Evolutionary conservation across 2,329 filamentous ascomycete genomes (phyloP).

Genomic region (Diaporthe vaccinii): DNA sequence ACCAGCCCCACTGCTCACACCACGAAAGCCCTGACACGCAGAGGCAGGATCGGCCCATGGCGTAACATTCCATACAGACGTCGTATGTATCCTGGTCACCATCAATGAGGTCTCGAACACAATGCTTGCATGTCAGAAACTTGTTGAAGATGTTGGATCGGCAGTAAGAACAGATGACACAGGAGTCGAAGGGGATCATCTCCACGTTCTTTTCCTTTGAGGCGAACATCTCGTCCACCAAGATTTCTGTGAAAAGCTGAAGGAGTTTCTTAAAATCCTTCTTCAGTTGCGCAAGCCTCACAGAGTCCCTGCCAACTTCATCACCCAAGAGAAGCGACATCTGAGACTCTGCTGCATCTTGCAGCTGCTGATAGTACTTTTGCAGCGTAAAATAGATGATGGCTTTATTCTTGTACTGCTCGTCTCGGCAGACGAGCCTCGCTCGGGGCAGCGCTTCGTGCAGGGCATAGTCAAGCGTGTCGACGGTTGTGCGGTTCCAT

Average conservation of each 20-base stretch:
- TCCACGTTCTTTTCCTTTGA: constrained; percentile 80
- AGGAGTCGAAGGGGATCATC: constrained; percentile 85
- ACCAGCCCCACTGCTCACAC: constrained; percentile 95
- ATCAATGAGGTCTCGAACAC: constrained; percentile 75
- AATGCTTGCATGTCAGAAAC: constrained; percentile 92
- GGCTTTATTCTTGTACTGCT: constrained; percentile 99
- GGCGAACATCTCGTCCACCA: constrained; percentile 89
- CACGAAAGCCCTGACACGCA: constrained; percentile 89
- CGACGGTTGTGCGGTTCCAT: constrained; percentile 95
- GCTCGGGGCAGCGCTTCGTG: constrained; percentile 90
- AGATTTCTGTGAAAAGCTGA: constrained; percentile 79
- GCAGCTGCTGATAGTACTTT: constrained; percentile 79
- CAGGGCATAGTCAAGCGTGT: constrained; percentile 89
- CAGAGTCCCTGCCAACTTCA: constrained; percentile 56
- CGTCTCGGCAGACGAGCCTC: constrained; percentile 92
- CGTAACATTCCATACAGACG: constrained; percentile 97
- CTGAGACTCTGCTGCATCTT: constrained; percentile 64
- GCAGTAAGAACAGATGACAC: constrained; percentile 96
- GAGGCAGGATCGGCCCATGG: constrained; percentile 93
- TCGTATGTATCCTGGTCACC: constrained; percentile 90
- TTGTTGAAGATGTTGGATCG: constrained; percentile 97
- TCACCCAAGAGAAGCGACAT: constrained; percentile 63
- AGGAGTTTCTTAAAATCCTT: constrained; percentile 88
- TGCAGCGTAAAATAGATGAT: constrained; percentile 90
- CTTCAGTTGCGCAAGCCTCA: constrained; percentile 74